These are phyloP conservation scores for Elasticomyces elasticus DNA, from an alignment of 495 filamentous ascomycete genomes.

Conservation along the genomic window DNA sequence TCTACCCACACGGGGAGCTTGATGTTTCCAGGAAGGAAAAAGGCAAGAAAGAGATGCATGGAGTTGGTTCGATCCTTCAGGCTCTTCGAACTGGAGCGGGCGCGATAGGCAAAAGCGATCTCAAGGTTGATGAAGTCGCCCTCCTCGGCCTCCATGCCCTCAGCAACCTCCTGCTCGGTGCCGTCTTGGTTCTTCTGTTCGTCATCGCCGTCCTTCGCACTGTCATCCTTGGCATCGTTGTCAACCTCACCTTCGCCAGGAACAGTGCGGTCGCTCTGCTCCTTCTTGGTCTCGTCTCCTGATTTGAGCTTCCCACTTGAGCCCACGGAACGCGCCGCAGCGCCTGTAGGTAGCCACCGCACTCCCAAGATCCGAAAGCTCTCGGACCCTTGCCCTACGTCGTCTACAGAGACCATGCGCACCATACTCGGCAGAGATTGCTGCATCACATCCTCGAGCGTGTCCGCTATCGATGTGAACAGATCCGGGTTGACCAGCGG, in stretches of 20 bases:
- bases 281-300: conserved; percentile 34
- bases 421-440: conserved; percentile 52
- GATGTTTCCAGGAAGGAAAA: conserved; percentile 52
- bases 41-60: conserved; percentile 57
- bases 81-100: conserved; percentile 44
- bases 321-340: conserved; percentile 48
- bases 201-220: conserved; percentile 28
- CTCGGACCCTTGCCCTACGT: conserved; percentile 60
- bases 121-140: conserved; percentile 66
- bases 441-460: conserved; percentile 65
- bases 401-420: conserved; percentile 58
- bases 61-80: conserved; percentile 54
- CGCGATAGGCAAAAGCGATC: conserved; percentile 58
- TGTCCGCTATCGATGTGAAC: conserved; percentile 53
- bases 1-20: conserved; percentile 63
- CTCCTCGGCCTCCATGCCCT: conserved; percentile 64
- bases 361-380: conserved; percentile 53
- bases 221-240: conserved; percentile 27
- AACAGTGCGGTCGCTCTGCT: conserved; percentile 45
- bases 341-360: conserved; percentile 55
- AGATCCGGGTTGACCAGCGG: conserved; percentile 62
- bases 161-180: conserved; percentile 38
- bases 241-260: conserved; percentile 35
- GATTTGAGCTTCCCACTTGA: conserved; percentile 43
- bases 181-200: conserved; percentile 27